phyloP scores from a whole-genome alignment of 2,329 filamentous ascomycete genomes.

The Fusarium coffeatum region DNA sequence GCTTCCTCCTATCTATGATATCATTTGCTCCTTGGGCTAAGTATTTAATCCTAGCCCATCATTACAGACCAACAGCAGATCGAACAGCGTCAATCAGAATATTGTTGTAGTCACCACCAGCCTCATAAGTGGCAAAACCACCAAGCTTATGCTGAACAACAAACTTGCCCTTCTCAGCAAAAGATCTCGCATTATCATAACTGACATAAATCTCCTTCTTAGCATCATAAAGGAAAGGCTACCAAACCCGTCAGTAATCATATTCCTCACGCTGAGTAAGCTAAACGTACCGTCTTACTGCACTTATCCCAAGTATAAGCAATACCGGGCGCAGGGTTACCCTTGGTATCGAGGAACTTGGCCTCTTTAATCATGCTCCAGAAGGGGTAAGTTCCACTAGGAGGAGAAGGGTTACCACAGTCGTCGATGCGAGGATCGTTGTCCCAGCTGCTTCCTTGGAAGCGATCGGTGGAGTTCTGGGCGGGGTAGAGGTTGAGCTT shows the following conservation, averaged over 20 bases:
- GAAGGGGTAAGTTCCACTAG: constrained; percentile 34
- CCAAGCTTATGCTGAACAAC: constrained; percentile 18
- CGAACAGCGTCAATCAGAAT: constrained; percentile 39
- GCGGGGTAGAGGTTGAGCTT: constrained; percentile 30
- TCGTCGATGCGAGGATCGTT: constrained; percentile 23
- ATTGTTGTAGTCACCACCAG: constrained; percentile 40
- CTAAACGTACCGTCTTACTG: constrained; percentile 33
- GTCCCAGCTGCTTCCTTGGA: constrained; percentile 42
- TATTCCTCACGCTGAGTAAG: rapidly evolving
- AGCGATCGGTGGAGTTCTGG: constrained; percentile 36
- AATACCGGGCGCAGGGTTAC: constrained; percentile 32
- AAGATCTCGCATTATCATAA: constrained; percentile 34
- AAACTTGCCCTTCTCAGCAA: constrained; percentile 33
- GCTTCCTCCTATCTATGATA: too few species aligned
- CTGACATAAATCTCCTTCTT: constrained; percentile 36
- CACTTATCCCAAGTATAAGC: constrained; percentile 30
- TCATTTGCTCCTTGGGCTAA: too few species aligned
- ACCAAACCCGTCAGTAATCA: neutral
- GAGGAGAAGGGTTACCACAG: constrained; percentile 32
- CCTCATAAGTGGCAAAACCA: constrained; percentile 36
- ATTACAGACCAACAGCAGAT: constrained; percentile 15
- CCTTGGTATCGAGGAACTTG: constrained; percentile 18
- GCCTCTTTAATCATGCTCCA: constrained; percentile 42
- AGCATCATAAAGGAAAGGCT: constrained; percentile 31
- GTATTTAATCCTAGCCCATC: too few species aligned